These are phyloP conservation scores for Eutrema salsugineum DNA, from an alignment of 441 rosid genomes.

Conservation along the genomic window DNA sequence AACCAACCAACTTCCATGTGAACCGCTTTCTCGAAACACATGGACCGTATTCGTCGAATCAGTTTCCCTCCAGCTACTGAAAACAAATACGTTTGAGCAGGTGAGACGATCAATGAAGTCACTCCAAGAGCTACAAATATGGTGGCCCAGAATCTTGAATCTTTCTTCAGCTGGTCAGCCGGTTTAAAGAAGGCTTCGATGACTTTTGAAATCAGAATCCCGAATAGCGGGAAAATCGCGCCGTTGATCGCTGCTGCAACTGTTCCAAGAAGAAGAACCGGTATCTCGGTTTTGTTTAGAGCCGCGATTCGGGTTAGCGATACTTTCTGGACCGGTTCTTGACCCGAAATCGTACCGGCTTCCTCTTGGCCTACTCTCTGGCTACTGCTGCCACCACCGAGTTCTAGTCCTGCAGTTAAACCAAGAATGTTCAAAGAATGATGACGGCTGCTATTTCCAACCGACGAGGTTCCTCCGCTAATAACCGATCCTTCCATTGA, in stretches of 20 bases:
- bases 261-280: slow-evolving; percentile 39
- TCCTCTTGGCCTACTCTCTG: slow-evolving; percentile 15
- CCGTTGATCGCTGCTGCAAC: slow-evolving; percentile 38
- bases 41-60: slow-evolving; percentile 33
- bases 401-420: slow-evolving; percentile 21
- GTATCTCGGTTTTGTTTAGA: slow-evolving; percentile 47
- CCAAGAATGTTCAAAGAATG: slow-evolving; percentile 30
- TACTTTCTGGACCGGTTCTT: slow-evolving; percentile 21
- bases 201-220: slow-evolving; percentile 33
- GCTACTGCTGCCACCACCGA: background rate
- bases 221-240: slow-evolving; percentile 39
- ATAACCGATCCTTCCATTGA: slow-evolving; percentile 28
- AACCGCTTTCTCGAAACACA: slow-evolving; percentile 50
- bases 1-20: slow-evolving; percentile 59
- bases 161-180: slow-evolving; percentile 26
- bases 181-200: slow-evolving; percentile 42
- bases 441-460: slow-evolving; percentile 26
- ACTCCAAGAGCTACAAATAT: slow-evolving; percentile 39
- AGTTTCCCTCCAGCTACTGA: slow-evolving; percentile 48
- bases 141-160: slow-evolving; percentile 40
- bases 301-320: slow-evolving; percentile 38
- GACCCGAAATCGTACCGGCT: background rate
- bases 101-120: slow-evolving; percentile 31
- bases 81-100: slow-evolving; percentile 36
- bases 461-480: slow-evolving; percentile 29